phyloP scores from a whole-genome alignment of 768 basidiomycete species.

The Mycena floridula region DNA sequence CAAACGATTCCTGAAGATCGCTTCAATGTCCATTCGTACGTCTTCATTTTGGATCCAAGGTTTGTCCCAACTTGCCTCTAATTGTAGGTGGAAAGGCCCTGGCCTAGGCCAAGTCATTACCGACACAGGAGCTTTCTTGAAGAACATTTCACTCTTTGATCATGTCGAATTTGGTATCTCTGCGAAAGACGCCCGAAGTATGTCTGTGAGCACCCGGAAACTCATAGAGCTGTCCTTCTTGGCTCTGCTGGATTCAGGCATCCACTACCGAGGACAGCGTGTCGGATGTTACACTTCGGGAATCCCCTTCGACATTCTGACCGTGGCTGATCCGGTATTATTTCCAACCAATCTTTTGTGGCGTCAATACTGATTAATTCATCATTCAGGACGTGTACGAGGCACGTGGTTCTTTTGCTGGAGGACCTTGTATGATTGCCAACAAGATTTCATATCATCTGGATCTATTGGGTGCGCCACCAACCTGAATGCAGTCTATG shows the following conservation, averaged over 20 bases:
- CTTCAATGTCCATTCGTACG: neutral
- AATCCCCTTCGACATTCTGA: neutral
- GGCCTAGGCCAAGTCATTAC: neutral
- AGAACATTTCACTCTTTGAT: neutral
- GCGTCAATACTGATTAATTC: slow-evolving; percentile 36
- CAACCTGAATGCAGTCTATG: too few relatives aligned
- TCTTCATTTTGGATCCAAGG: neutral
- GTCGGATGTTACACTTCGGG: neutral
- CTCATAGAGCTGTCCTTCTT: neutral
- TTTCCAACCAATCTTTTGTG: too few relatives aligned
- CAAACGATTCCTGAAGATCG: neutral
- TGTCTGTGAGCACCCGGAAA: neutral
- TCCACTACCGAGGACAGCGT: neutral
- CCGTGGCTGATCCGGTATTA: slow-evolving; percentile 8
- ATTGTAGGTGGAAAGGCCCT: neutral
- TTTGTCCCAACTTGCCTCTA: neutral
- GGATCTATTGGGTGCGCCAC: slow-evolving; percentile 39
- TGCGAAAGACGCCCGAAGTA: neutral
- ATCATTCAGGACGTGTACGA: slow-evolving; percentile 32
- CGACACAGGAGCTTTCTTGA: neutral
- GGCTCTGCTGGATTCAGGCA: neutral
- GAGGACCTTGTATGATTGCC: slow-evolving; percentile 28
- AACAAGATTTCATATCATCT: slow-evolving; percentile 37
- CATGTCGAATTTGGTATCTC: neutral
- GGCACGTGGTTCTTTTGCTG: slow-evolving; percentile 25